phyloP scores from a whole-genome alignment of 139 green algal genomes.

The Tetradesmus lagerheimii region DNA sequence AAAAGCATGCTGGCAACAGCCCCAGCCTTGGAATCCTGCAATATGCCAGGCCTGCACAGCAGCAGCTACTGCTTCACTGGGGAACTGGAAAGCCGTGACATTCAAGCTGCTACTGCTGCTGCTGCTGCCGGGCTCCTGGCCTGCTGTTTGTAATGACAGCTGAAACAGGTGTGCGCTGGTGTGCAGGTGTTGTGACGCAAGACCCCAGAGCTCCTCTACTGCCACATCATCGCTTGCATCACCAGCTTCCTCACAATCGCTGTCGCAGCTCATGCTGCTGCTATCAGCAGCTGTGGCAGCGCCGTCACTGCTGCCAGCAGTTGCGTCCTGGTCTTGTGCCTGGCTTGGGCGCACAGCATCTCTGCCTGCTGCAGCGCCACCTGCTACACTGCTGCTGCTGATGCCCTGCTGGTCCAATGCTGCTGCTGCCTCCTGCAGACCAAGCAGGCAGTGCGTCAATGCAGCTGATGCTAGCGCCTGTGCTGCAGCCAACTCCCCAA shows the following conservation, averaged over 20 bases:
- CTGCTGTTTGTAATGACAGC: not conserved
- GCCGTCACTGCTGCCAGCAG: not conserved
- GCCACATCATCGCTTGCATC: not conserved
- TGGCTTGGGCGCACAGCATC: not conserved
- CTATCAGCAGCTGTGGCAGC: not conserved
- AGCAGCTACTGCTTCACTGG: not conserved
- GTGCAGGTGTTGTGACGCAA: not conserved
- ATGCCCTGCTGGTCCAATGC: not conserved
- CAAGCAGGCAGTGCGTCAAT: constrained; percentile 3
- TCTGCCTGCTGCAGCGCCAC: not conserved
- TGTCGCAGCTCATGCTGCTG: constrained; percentile 6
- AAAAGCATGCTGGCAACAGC: constrained; percentile 32
- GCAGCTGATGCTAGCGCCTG: constrained; percentile 16
- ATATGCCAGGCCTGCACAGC: not conserved
- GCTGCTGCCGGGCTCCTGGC: not conserved
- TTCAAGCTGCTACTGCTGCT: not conserved
- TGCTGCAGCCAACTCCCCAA: not conserved
- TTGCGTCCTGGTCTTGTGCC: not conserved
- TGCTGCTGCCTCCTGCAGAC: not conserved
- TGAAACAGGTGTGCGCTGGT: constrained; percentile 28
- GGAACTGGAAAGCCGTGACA: not conserved
- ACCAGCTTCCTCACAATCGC: not conserved
- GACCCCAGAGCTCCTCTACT: not conserved
- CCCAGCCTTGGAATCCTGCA: constrained; percentile 31
- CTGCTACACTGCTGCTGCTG: constrained; percentile 10